Conservation (phyloP, 2,329 filamentous ascomycete genomes). For the Penicillium aurantiogriseum region DNA sequence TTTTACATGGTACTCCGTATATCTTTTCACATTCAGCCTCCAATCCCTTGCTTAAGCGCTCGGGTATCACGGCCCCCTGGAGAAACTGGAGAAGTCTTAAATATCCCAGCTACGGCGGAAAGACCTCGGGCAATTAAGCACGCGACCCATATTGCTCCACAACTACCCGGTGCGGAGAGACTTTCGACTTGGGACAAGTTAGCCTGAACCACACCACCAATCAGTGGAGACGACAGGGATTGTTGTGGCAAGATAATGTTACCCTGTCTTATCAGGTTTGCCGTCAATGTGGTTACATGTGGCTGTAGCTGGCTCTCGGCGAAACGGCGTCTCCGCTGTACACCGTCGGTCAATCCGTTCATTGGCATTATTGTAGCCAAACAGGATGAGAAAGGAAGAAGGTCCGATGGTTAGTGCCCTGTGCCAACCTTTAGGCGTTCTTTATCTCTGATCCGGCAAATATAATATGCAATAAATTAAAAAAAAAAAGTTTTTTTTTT, state of each 20-base stretch:
- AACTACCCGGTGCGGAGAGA: slow-evolving; percentile 4
- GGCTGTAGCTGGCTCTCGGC: neutral
- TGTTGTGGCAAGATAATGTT: slow-evolving; percentile 4
- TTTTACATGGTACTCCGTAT: neutral
- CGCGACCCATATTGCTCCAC: neutral
- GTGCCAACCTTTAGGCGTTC: neutral
- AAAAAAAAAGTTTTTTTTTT: too few species aligned
- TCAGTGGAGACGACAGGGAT: neutral
- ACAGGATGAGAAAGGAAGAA: neutral
- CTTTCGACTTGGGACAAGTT: neutral
- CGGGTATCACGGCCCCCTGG: neutral
- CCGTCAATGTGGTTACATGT: slow-evolving; percentile 14
- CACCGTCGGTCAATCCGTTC: slow-evolving; percentile 17
- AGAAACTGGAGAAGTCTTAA: neutral
- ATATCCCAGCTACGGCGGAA: neutral
- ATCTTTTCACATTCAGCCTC: neutral
- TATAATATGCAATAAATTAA: neutral
- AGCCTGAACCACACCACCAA: slow-evolving; percentile 6
- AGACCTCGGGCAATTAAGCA: neutral
- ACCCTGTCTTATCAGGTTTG: slow-evolving; percentile 8
- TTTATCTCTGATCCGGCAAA: slow-evolving; percentile 14
- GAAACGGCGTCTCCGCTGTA: slow-evolving; percentile 13
- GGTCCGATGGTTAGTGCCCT: neutral
- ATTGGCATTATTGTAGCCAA: slow-evolving; percentile 2
- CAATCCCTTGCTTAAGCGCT: neutral